Base-by-base conservation (phyloP, 1,139 yeast species). In the Protomyces inouyei region DNA sequence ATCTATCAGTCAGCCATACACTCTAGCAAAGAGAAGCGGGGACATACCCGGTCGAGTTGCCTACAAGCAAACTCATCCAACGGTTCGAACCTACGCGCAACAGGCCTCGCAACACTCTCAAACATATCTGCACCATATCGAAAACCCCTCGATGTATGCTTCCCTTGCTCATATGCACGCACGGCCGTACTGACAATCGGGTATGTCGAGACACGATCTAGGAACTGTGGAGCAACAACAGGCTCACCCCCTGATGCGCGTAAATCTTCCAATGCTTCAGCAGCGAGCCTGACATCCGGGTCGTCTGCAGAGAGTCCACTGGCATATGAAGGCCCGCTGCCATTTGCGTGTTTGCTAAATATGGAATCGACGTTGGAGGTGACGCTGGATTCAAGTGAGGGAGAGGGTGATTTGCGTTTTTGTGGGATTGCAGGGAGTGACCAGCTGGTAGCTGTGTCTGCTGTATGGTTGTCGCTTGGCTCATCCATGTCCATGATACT, bases 41-140 rank as follows among this genome's bases (percentile, higher is more conserved):
- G 45, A 21, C 25, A 5, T 69, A 6, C 72, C 69, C 64, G 68
- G 69, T 64, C 72, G 61, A 65, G 73, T 65, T 69, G 76, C 64
- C 72, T 69, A 68, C 71, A 54, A 70, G 71, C 68, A 68, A 72
- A 72, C 70, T 73, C 67, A 69, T 72, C 57, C 66, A 70, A 64
- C 66, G 71, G 61, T 60, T 68, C 70, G 60, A 68, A 65, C 38
- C 63, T 57, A 79, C 81, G 56, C 76, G 83, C 85, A 60, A 83
- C 81, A 0, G 86, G 87, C 45, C 79, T 73, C 3, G 87, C 85
- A 0, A 85, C 87, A 65, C 82, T 79, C 72, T 85, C 89, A 38
- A 85, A 83, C 68, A 83, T 81, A 55, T 82, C 88, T 1, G 88
- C 88, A 46, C 88, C 87, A 72, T 84, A 84, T 71, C 82, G 83